A percentile compares a stretch with the other conserved stretches of the same genome.
These are phyloP conservation scores for Hapsidospora chrysogenum DNA, from an alignment of 495 filamentous ascomycete genomes.

Conservation along the genomic window DNA sequence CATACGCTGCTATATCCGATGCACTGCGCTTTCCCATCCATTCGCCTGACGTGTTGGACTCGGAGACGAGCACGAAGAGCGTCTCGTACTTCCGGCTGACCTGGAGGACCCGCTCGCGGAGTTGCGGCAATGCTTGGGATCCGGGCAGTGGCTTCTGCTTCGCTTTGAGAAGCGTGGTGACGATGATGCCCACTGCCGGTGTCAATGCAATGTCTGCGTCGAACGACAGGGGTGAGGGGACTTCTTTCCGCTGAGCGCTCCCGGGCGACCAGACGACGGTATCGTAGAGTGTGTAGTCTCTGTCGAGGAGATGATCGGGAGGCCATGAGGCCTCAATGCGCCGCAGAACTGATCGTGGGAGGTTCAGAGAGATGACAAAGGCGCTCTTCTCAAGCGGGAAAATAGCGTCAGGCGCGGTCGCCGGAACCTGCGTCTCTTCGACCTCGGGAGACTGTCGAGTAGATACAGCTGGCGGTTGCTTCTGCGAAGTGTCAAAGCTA, in stretches of 20 bases:
- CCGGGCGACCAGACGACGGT: not conserved
- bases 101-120: not conserved
- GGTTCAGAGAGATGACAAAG: not conserved
- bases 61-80: slow-evolving; percentile 1
- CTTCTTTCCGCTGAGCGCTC: not conserved
- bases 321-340: not conserved
- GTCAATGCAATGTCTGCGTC: slow-evolving; percentile 1
- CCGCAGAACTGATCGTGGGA: not conserved
- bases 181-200: not conserved
- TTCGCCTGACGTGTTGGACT: not conserved
- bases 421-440: not conserved
- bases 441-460: no score
- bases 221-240: not conserved
- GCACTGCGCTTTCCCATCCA: not conserved
- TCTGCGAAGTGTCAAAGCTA: no score
- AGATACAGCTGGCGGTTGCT: no score
- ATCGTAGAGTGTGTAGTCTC: not conserved
- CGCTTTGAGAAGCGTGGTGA: slow-evolving; percentile 1
- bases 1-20: not conserved
- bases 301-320: not conserved
- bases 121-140: not conserved
- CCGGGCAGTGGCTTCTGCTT: not conserved
- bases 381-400: not conserved
- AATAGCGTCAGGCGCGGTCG: not conserved
- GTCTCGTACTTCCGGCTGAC: slow-evolving; percentile 1